phyloP scores from a whole-genome alignment of 495 filamentous ascomycete genomes.

The Aspergillus cristatus region DNA sequence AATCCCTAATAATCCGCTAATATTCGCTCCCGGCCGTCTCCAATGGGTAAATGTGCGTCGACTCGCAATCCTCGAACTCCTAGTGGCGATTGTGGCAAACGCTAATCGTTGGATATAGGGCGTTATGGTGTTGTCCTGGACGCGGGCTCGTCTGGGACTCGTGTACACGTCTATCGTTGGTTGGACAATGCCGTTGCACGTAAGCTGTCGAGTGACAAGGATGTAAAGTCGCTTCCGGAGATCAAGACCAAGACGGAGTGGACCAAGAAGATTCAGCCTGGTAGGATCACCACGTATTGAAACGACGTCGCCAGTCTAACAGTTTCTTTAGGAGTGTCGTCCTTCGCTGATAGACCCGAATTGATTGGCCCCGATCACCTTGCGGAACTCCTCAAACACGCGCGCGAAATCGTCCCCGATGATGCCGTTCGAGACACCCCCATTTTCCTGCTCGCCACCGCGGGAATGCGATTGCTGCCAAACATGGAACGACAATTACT shows the following conservation, averaged over 20 bases:
- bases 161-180: slow-evolving; percentile 91
- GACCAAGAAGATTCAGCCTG: slow-evolving; percentile 89
- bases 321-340: slow-evolving; percentile 83
- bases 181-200: slow-evolving; percentile 62
- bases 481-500: slow-evolving; percentile 60
- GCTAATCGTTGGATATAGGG: slow-evolving; percentile 24
- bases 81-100: neutral
- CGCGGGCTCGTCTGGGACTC: slow-evolving; percentile 71
- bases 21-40: neutral
- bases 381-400: slow-evolving; percentile 69
- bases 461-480: slow-evolving; percentile 90
- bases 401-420: slow-evolving; percentile 68
- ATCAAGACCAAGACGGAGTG: slow-evolving; percentile 77
- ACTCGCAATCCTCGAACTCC: no score
- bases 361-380: slow-evolving; percentile 76
- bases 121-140: slow-evolving; percentile 60
- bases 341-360: slow-evolving; percentile 69
- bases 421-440: slow-evolving; percentile 76
- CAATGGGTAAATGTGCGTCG: slow-evolving; percentile 43
- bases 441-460: slow-evolving; percentile 90
- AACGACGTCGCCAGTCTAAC: no score
- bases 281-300: slow-evolving; percentile 37
- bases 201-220: slow-evolving; percentile 46
- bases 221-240: slow-evolving; percentile 63
- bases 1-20: slow-evolving; percentile 21